A percentile compares a stretch with the other conserved stretches of the same genome.
Conservation (phyloP, 805 yeast species). For the Dipodascopsis uninucleata region DNA sequence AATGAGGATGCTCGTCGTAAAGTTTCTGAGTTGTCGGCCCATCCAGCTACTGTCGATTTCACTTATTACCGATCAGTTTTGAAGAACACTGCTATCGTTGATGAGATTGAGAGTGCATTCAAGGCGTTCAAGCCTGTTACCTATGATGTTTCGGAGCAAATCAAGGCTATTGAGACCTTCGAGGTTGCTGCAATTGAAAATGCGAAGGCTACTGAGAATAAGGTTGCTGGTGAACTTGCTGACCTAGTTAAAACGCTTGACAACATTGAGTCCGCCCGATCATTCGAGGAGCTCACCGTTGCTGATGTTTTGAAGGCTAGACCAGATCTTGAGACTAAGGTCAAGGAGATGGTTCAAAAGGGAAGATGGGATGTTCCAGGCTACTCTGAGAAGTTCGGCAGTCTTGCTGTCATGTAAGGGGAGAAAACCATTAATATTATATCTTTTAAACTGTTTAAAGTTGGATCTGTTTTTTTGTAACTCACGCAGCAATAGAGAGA, state of each 20-base stretch:
- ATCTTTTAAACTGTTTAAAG: not conserved
- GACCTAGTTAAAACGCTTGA: conserved; percentile 83
- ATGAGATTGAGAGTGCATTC: conserved; percentile 75
- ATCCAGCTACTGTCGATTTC: conserved; percentile 78
- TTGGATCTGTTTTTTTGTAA: no score
- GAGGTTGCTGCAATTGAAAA: conserved; percentile 94
- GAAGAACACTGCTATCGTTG: conserved; percentile 75
- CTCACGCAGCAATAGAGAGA: no score
- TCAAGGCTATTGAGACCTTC: conserved; percentile 87
- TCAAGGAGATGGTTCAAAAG: conserved; percentile 87
- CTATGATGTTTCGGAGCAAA: conserved; percentile 81
- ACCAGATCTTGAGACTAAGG: conserved; percentile 97
- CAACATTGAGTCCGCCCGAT: conserved; percentile 95
- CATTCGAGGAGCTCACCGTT: conserved; percentile 93
- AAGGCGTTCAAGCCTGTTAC: conserved; percentile 75
- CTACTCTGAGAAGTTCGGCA: conserved; percentile 97
- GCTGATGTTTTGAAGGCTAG: conserved; percentile 92
- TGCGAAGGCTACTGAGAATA: conserved; percentile 87
- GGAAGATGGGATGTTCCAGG: conserved; percentile 99
- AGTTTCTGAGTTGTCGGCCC: conserved; percentile 64
- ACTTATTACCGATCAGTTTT: conserved; percentile 71
- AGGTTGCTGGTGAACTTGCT: conserved; percentile 79
- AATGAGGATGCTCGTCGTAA: conserved; percentile 94
- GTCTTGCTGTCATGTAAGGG: conserved; percentile 76
- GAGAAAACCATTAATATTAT: not conserved